Percentiles rank a stretch among this genome's conserved stretches.
phyloP scores from a whole-genome alignment of 257 asterid species.

The Gentiana dahurica region DNA sequence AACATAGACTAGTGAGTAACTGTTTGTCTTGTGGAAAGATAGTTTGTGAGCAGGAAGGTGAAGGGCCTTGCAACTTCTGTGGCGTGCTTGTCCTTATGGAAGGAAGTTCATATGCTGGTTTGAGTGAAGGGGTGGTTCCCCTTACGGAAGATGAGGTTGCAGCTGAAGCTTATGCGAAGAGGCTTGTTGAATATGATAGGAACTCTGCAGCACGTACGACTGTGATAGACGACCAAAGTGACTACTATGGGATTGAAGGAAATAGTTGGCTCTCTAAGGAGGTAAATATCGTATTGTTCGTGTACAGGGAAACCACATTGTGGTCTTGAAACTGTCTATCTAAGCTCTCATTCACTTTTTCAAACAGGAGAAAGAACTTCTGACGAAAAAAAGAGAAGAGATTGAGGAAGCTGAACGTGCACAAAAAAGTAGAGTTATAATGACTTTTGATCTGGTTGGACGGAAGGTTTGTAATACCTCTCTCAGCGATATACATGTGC shows the following conservation, averaged over 20 bases:
- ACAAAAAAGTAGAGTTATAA: constrained; percentile 54
- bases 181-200: constrained; percentile 95
- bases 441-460: constrained; percentile 88
- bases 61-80: constrained; percentile 88
- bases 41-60: constrained; percentile 96
- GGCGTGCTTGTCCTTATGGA: constrained; percentile 87
- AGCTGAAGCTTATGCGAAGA: constrained; percentile 85
- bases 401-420: constrained; percentile 78
- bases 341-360: constrained; percentile 7
- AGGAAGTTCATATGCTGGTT: constrained; percentile 86
- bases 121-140: constrained; percentile 41
- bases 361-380: constrained; percentile 76
- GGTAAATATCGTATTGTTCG: constrained; percentile 18
- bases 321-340: neutral
- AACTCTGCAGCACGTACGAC: constrained; percentile 97
- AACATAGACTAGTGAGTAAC: constrained; percentile 72
- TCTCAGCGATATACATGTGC: constrained; percentile 1
- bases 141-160: constrained; percentile 65
- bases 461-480: constrained; percentile 55
- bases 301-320: neutral
- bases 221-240: constrained; percentile 96
- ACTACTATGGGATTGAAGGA: constrained; percentile 80
- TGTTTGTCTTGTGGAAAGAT: constrained; percentile 94
- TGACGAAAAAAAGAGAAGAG: constrained; percentile 70
- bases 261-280: constrained; percentile 80